phyloP scores from a whole-genome alignment of 495 filamentous ascomycete genomes.

The Penicillium paxilli region DNA sequence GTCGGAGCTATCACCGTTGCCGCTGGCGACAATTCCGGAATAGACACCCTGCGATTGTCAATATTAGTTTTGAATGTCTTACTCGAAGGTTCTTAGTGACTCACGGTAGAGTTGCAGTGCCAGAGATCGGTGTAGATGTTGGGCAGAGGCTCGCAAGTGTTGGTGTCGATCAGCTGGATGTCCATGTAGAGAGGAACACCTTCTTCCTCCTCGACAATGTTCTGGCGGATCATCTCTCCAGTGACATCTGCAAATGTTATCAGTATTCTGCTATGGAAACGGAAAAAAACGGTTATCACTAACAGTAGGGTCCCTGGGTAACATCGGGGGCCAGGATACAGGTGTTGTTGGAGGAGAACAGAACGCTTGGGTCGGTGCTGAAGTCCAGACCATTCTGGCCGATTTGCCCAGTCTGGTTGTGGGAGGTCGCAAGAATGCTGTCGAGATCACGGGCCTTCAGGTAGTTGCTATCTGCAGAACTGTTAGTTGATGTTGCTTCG shows the following conservation, averaged over 20 bases:
- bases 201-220: slow-evolving; percentile 54
- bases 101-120: slow-evolving; percentile 50
- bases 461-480: slow-evolving; percentile 24
- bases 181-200: slow-evolving; percentile 61
- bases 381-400: slow-evolving; percentile 49
- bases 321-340: slow-evolving; percentile 57
- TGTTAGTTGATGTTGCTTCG: background rate
- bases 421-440: slow-evolving; percentile 37
- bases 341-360: slow-evolving; percentile 55
- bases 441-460: slow-evolving; percentile 44
- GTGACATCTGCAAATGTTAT: slow-evolving; percentile 30
- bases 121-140: slow-evolving; percentile 61
- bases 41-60: slow-evolving; percentile 48
- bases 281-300: slow-evolving; percentile 1
- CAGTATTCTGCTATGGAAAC: background rate
- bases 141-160: slow-evolving; percentile 55
- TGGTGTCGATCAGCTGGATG: slow-evolving; percentile 59
- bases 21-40: slow-evolving; percentile 52
- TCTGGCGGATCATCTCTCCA: slow-evolving; percentile 54
- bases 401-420: slow-evolving; percentile 46
- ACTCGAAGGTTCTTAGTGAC: background rate
- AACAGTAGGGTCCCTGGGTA: slow-evolving; percentile 59
- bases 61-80: slow-evolving; percentile 22
- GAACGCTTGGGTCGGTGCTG: slow-evolving; percentile 45
- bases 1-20: slow-evolving; percentile 48